Evolutionary conservation across 2,329 filamentous ascomycete genomes (phyloP).

Genomic region (Phaeophleospora eucalypticola): DNA sequence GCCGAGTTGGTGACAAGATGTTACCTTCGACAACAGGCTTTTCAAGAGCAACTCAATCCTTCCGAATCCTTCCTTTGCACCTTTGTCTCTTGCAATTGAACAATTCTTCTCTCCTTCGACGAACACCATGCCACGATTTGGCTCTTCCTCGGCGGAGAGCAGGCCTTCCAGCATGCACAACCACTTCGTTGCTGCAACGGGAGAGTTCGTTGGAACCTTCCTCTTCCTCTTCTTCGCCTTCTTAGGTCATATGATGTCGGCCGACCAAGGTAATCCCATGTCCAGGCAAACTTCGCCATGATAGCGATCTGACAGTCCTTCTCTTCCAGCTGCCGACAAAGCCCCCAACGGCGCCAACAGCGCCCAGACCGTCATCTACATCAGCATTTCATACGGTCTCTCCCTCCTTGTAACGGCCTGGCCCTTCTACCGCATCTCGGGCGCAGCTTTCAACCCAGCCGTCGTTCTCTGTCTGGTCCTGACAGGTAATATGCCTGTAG

Average conservation of each 20-base stretch:
- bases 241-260: constrained; percentile 8
- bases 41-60: no score
- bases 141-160: neutral
- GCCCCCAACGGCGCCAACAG: constrained; percentile 40
- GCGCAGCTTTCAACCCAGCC: constrained; percentile 31
- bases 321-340: constrained; percentile 28
- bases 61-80: no score
- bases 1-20: neutral
- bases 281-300: no score
- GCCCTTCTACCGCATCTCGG: constrained; percentile 32
- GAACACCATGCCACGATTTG: no score
- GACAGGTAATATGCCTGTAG: constrained; percentile 23
- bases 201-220: constrained; percentile 11
- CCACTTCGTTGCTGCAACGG: constrained; percentile 8
- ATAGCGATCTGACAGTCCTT: neutral
- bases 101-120: no score
- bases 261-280: constrained; percentile 4
- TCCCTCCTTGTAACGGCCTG: constrained; percentile 38
- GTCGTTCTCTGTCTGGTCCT: constrained; percentile 31
- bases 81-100: no score
- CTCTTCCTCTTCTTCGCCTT: constrained; percentile 12
- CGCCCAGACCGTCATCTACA: constrained; percentile 26
- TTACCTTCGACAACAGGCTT: no score
- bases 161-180: neutral
- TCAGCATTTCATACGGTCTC: constrained; percentile 36